Base-by-base conservation (phyloP, 1,139 yeast genomes). In the Arxiozyma heterogenica region DNA sequence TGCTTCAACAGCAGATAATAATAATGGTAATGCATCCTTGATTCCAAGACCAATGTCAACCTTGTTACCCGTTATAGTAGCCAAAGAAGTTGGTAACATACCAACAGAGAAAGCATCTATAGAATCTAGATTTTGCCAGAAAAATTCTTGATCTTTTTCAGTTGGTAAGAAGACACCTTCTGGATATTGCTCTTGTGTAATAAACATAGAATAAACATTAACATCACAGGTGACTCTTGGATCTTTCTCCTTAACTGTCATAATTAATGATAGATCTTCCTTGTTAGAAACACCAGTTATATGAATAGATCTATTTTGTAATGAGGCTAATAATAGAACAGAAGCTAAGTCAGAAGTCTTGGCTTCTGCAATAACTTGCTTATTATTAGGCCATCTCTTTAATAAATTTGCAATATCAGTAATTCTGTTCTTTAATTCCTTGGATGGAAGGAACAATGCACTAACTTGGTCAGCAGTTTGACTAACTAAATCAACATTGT, bases 91-190 rank as follows among this genome's bases (percentile, higher is more conserved):
- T 63, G 97, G 96, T 62, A 87, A 71, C 52, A 79, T 78, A 61
- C 98, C 98, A 63, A 91, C 77, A 44, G 96, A 83, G 78, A 93
- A 88, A 64, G 91, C 86, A 73, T 93, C 98, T 68, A 93, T 79
- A 48, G 78, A 75, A 39, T 73, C 78, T 64, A 93, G 73, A 68
- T 81, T 79, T 53, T 78, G 81, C 98, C 98, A 91, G 64, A 93
- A 79, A 55, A 84, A 88, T 42, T 75, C 77, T 73, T 87, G 95
- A 66, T 89, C 96, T 61, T 80, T 84, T 69, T 78, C 77, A 43
- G 93, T 77, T 61, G 97, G 97, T 69, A 91, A 76, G 77, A 83
- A 83, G 38, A 73, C 68, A 61, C 87, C 83, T 63, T 81, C 80
- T 53, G 90, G 86, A 67, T 80, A 81, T 46, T 88, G 91, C 47